Percentiles rank a stretch among this genome's conserved stretches.
These are phyloP conservation scores for Cucurbita pepo DNA, from an alignment of 306 rosid species.

Conservation along the genomic window DNA sequence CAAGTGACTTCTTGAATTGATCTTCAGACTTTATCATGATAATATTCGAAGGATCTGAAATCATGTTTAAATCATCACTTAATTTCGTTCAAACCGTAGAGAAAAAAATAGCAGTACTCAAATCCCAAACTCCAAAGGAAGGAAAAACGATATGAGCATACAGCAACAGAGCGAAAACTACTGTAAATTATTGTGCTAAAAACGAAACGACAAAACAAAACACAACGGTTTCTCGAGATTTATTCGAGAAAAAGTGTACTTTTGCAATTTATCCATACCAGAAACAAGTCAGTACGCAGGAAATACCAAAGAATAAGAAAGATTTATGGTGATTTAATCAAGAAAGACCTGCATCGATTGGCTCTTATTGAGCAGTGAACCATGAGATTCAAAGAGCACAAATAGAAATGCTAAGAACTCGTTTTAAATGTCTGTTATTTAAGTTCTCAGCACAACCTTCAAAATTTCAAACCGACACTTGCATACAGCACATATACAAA, in stretches of 20 bases:
- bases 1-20: slow-evolving; percentile 29
- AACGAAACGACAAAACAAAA: not conserved
- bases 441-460: not conserved
- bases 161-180: not conserved
- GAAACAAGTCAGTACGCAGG: not conserved
- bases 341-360: not conserved
- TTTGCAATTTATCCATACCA: not conserved
- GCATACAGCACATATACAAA: not conserved
- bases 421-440: not conserved
- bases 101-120: not conserved
- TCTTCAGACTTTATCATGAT: slow-evolving; percentile 37
- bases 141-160: not conserved
- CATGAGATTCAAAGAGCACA: not conserved
- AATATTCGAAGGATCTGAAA: slow-evolving; percentile 42
- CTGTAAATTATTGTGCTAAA: too few relatives aligned
- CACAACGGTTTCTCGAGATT: not conserved
- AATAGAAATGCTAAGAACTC: not conserved
- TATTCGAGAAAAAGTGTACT: not conserved
- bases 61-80: not conserved
- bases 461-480: not conserved
- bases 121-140: not conserved
- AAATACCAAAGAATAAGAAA: not conserved
- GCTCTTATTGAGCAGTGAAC: not conserved
- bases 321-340: not conserved
- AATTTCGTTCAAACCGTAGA: not conserved